Base-by-base conservation (phyloP, 2,329 filamentous ascomycete genomes). In the Zymoseptoria pseudotritici region DNA sequence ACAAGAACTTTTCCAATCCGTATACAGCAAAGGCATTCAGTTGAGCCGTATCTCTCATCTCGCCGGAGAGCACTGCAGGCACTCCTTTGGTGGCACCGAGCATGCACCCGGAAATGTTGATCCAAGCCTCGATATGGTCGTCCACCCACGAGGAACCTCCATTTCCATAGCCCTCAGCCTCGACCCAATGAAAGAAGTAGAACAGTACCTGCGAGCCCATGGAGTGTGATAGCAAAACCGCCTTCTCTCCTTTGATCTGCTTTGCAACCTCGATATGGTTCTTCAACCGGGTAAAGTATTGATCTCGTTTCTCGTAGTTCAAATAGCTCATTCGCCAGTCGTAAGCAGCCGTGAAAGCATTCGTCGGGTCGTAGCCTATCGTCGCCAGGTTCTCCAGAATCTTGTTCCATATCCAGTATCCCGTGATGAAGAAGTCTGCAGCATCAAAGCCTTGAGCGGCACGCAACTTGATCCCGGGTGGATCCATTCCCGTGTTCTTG, bases 381-480 rank as follows among this genome's bases (percentile, higher is more conserved):
- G 91, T 94, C 0, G 94, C 94, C 56, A 99, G 80, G 70, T 99
- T 99, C 76, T 99, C 94, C 55, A 99, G 81, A 62, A 99, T 97
- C 77, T 97, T 97, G 77, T 90, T 97, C 92, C 92, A 97, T 62
- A 99, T 97, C 94, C 94, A 99, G 76, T 99, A 99, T 4, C 86
- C 85, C 1, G 84, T 86, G 65, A 87, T 86, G 75, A 95, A 94
- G 78, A 99, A 99, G 76, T 99, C 94, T 10, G 94, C 92, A 2
- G 94, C 94, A 75, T 99, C 94, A 69, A 99, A 99, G 1, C 94
- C 94, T 73, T 97, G 94, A 0, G 94, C 92, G 8, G 94, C 91
- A 46, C 94, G 86, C 20, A 99, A 77, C 77, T 97, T 97, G 69
- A 97, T 85, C 11, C 87, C 86, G 0, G 91, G 90, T 1, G 94